Base-by-base conservation (phyloP, 1,284 basidiomycete genomes). In the Microbotryum scabiosae region DNA sequence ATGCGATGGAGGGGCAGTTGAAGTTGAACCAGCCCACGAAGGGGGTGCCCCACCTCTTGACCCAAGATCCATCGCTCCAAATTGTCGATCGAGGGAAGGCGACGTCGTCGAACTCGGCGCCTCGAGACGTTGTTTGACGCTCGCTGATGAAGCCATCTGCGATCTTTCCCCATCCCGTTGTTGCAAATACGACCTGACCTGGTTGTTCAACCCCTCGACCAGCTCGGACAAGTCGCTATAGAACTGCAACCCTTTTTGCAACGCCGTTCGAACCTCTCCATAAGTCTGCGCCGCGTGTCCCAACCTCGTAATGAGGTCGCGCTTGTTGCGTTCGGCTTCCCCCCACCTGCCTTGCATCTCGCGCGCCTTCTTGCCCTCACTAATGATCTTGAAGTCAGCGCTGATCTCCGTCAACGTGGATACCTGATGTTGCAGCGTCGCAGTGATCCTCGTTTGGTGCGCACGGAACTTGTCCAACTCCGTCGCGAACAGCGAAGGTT, bases 381-480 rank as follows among this genome's bases (percentile, higher is more conserved):
- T 85, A 36, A 90, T 78, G 5, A 77, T 77, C 64, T 87, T 85
- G 80, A 87, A 88, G 9, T 87, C 75, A 18, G 79, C 75, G 20
- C 83, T 79, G 5, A 93, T 78, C 65, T 90, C 86, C 56, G 85
- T 80, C 14, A 96, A 71, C 0, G 84, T 79, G 16, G 79, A 73
- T 66, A 88, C 83, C 67, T 94, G 88, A 41, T 88, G 85, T 55
- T 86, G 83, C 3, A 89, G 79, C 0, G 88, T 89, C 1, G 86
- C 81, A 2, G 82, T 78, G 1, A 97, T 78, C 5, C 90, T 83
- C 53, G 86, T 83, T 74, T 96, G 91, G 72, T 90, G 92, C 1
- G 92, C 89, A 25, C 84, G 81, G 79, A 97, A 97, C 76, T 97
- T 97, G 75, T 97, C 93, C 20, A 97, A 82, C 75, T 97, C 93